Conservation (phyloP, 768 basidiomycete genomes). For the Tylopilus sp. region DNA sequence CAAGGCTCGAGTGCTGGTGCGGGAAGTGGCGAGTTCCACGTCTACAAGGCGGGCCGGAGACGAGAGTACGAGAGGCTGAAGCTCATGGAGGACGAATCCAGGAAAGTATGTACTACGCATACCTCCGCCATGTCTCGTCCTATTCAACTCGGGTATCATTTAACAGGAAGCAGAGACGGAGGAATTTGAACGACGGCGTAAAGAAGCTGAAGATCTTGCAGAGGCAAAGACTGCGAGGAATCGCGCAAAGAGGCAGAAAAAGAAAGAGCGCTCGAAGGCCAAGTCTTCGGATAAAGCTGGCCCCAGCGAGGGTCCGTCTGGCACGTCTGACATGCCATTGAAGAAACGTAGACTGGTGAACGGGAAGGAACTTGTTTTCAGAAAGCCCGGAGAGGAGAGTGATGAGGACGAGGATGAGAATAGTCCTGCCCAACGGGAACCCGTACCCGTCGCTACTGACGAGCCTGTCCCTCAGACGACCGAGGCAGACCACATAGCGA, state of each 20-base stretch:
- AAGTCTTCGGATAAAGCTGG: slow-evolving; percentile 32
- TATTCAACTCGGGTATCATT: neutral
- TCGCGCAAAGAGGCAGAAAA: slow-evolving; percentile 89
- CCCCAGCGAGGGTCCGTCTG: slow-evolving; percentile 23
- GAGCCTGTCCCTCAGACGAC: neutral
- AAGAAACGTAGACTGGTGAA: slow-evolving; percentile 84
- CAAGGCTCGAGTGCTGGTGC: slow-evolving; percentile 97
- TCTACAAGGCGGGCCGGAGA: slow-evolving; percentile 92
- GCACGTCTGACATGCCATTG: slow-evolving; percentile 41
- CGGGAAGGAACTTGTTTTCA: slow-evolving; percentile 66
- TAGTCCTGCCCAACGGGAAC: slow-evolving; percentile 3
- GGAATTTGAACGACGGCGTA: slow-evolving; percentile 75
- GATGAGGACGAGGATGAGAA: slow-evolving; percentile 32
- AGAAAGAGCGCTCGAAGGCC: slow-evolving; percentile 69
- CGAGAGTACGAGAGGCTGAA: slow-evolving; percentile 95
- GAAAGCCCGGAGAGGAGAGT: slow-evolving; percentile 48
- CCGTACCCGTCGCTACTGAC: no score
- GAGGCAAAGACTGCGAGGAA: slow-evolving; percentile 95
- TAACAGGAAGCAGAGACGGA: slow-evolving; percentile 62
- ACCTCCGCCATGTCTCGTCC: neutral
- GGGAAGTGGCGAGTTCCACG: slow-evolving; percentile 97
- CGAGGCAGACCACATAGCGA: slow-evolving; percentile 23
- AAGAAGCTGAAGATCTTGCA: slow-evolving; percentile 63
- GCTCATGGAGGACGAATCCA: slow-evolving; percentile 78
- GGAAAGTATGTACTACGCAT: slow-evolving; percentile 52